Conservation (phyloP, 768 basidiomycete species). For the Lactarius psammicola region DNA sequence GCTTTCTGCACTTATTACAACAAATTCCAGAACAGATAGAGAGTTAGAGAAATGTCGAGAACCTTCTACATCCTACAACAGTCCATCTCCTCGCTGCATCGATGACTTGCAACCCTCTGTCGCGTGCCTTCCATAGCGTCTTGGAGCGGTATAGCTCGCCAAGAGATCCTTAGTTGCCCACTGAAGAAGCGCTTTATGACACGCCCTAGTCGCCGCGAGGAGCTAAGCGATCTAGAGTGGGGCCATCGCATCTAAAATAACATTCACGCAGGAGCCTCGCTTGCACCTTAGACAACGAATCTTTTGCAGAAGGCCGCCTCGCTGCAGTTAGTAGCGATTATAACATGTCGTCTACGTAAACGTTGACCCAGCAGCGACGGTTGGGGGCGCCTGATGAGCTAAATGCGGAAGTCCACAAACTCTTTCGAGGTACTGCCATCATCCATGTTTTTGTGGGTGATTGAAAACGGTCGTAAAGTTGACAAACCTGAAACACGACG, state of each 20-base stretch:
- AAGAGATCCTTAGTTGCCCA: slow-evolving; percentile 8
- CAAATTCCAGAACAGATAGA: background rate
- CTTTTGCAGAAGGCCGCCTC: slow-evolving; percentile 27
- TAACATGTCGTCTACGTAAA: slow-evolving; percentile 26
- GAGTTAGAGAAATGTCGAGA: background rate
- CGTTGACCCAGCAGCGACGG: slow-evolving; percentile 19
- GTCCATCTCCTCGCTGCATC: background rate
- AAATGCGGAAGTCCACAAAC: slow-evolving; percentile 20
- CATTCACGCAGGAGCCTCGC: slow-evolving; percentile 15
- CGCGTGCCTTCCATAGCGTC: slow-evolving; percentile 10
- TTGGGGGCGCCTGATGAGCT: slow-evolving; percentile 12
- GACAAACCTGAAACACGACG: slow-evolving; percentile 21
- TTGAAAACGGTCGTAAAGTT: slow-evolving; percentile 21
- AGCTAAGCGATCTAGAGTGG: slow-evolving; percentile 2
- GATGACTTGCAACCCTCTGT: slow-evolving; percentile 1
- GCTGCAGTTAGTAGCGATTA: slow-evolving; percentile 24
- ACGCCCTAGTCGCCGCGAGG: slow-evolving; percentile 7
- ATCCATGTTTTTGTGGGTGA: slow-evolving; percentile 14
- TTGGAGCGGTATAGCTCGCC: background rate
- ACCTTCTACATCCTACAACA: background rate
- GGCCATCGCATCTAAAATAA: slow-evolving; percentile 12
- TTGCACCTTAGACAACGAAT: slow-evolving; percentile 21
- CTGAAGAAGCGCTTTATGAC: background rate
- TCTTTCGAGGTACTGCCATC: slow-evolving; percentile 7
- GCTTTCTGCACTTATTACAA: background rate